phyloP scores from a whole-genome alignment of 2,329 filamentous ascomycete genomes.

The Truncatella angustata region DNA sequence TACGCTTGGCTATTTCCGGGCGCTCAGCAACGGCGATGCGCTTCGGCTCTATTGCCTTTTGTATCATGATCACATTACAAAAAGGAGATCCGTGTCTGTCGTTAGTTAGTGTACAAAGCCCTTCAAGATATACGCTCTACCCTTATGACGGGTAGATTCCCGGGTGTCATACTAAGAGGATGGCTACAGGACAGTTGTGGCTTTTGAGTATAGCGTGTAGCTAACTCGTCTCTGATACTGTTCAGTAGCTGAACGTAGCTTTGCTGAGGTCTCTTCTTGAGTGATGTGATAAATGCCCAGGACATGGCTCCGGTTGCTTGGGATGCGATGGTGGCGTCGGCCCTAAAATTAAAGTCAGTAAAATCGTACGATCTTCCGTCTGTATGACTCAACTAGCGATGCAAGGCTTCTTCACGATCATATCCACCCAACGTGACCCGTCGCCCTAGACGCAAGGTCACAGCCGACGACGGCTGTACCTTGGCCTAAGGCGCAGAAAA shows the following conservation, averaged over 20 bases:
- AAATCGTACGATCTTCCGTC: background rate
- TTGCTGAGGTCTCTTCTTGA: slow-evolving; percentile 92
- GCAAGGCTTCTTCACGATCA: background rate
- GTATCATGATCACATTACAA: slow-evolving; percentile 1
- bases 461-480: slow-evolving; percentile 31
- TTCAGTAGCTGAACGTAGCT: slow-evolving; percentile 95
- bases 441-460: slow-evolving; percentile 43
- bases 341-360: slow-evolving; percentile 46
- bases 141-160: slow-evolving; percentile 16
- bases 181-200: slow-evolving; percentile 96
- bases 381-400: background rate
- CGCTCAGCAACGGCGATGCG: background rate
- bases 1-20: background rate
- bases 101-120: slow-evolving; percentile 11
- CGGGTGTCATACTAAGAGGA: slow-evolving; percentile 66
- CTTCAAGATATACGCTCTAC: slow-evolving; percentile 11
- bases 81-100: slow-evolving; percentile 17
- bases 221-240: slow-evolving; percentile 86
- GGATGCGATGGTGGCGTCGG: slow-evolving; percentile 83
- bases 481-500: slow-evolving; percentile 40
- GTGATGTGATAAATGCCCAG: slow-evolving; percentile 88
- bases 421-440: slow-evolving; percentile 40
- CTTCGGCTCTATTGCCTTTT: background rate
- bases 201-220: slow-evolving; percentile 87
- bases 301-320: slow-evolving; percentile 98